Evolutionary conservation across 1,284 basidiomycete species (phyloP), one percentile per base, ranked within the genome.

Genomic region (Tilletiopsis washingtonensis): DNA sequence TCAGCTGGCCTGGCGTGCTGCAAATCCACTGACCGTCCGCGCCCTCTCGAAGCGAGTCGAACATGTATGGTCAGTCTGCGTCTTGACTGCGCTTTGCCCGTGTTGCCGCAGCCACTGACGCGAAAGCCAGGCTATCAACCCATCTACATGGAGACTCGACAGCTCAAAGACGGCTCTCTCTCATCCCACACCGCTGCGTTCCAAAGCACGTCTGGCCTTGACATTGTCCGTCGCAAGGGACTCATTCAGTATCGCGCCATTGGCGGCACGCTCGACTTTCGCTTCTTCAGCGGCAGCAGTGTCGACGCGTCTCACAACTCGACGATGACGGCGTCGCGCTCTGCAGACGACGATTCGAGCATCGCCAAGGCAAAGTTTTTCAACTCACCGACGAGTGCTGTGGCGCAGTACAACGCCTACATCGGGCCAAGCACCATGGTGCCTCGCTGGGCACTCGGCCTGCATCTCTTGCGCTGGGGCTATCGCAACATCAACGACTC

Each of bases 91-190:
- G n/a, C n/a, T n/a, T n/a, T n/a, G n/a, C n/a, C n/a, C n/a, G n/a
- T n/a, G n/a, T n/a, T n/a, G n/a, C n/a, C n/a, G n/a, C n/a, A n/a
- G n/a, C n/a, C n/a, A n/a, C n/a, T n/a, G n/a, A n/a, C n/a, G n/a
- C n/a, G n/a, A n/a, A n/a, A n/a, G n/a, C n/a, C n/a, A n/a, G n/a
- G 85, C 15, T 78, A 81, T 15, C 84, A 86, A 65, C 80, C 82
- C 0, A 73, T 84, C 27, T 85, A 84, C 64, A 56, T 84, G 41
- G 83, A 85, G 59, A 81, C 84, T 57, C 78, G 82, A 5, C 81
- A 78, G 68, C 75, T 82, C 45, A 61, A 75, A 5, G 56, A 56
- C 23, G 56, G 54, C 25, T 56, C 51, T 44, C 17, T 57, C 2
- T 14, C 49, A 7, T 48, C 57, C 7, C 65, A 68, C 40, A 38